phyloP scores from a whole-genome alignment of 176 grass and related monocot species.

The Rhynchospora tenuis region DNA sequence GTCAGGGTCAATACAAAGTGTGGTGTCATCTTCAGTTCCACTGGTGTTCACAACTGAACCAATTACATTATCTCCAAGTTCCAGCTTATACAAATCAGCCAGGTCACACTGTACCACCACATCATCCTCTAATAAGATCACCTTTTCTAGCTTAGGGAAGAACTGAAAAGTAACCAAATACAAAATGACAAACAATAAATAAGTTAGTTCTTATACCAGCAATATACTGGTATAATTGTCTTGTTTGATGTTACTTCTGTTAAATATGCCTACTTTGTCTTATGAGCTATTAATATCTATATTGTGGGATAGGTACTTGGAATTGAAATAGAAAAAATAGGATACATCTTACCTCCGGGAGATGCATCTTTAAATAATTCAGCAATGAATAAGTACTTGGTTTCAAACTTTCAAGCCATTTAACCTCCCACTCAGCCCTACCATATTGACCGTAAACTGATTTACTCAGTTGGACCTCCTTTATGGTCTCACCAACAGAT shows the following conservation, averaged over 20 bases:
- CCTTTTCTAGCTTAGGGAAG: conserved; percentile 62
- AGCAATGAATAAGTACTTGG: conserved; percentile 68
- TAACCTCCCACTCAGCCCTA: conserved; percentile 31
- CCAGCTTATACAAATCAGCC: conserved; percentile 54
- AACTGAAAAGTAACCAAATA: conserved; percentile 39
- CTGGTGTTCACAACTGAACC: conserved; percentile 47
- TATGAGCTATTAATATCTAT: background rate
- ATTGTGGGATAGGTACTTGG: background rate
- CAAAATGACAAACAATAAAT: background rate
- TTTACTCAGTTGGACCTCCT: conserved; percentile 52
- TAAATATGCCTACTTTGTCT: background rate
- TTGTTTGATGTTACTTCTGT: background rate
- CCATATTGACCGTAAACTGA: conserved; percentile 17
- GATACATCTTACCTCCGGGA: conserved; percentile 60
- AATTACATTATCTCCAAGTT: conserved; percentile 59
- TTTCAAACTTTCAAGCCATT: conserved; percentile 48
- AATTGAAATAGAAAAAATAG: background rate
- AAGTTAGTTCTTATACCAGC: background rate
- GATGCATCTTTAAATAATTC: conserved; percentile 93
- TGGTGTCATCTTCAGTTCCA: conserved; percentile 8
- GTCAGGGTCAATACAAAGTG: conserved; percentile 49
- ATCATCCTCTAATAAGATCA: conserved; percentile 87
- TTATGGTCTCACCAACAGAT: conserved; percentile 65
- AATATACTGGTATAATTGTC: background rate
- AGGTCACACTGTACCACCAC: conserved; percentile 76